These are phyloP conservation scores for Aureobasidium lini DNA, from an alignment of 2,329 filamentous ascomycete species.

Conservation along the genomic window DNA sequence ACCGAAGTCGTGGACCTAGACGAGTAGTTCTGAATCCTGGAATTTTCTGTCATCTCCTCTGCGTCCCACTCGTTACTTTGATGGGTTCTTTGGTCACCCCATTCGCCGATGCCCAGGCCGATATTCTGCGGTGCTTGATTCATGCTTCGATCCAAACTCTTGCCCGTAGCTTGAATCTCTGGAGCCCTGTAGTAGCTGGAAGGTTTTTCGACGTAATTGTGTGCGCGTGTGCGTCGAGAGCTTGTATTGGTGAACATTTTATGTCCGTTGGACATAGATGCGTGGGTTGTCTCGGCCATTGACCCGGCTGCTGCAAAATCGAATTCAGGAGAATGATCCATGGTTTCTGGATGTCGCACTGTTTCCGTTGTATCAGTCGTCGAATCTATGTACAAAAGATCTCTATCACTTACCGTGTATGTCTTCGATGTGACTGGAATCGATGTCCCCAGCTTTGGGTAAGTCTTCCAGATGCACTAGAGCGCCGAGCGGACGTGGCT, in stretches of 20 bases:
- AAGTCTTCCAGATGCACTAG: neutral
- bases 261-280: neutral
- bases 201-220: neutral
- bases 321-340: neutral
- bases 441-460: neutral
- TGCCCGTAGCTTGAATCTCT: neutral
- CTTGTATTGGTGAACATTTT: neutral
- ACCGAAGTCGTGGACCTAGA: neutral
- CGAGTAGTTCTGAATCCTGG: neutral
- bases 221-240: neutral
- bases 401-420: neutral
- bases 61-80: neutral
- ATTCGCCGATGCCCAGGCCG: neutral
- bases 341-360: neutral
- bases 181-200: neutral
- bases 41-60: constrained; percentile 7
- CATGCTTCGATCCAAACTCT: neutral
- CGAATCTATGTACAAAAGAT: neutral
- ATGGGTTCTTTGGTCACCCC: neutral
- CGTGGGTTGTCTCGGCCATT: too few relatives aligned
- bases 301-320: neutral
- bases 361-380: neutral
- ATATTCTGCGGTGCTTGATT: neutral
- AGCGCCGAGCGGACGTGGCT: too few relatives aligned
- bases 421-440: neutral